Evolutionary conservation across 768 basidiomycete species (phyloP), one percentile per base, ranked within the genome.

Genomic region (Lentinula raphanica): DNA sequence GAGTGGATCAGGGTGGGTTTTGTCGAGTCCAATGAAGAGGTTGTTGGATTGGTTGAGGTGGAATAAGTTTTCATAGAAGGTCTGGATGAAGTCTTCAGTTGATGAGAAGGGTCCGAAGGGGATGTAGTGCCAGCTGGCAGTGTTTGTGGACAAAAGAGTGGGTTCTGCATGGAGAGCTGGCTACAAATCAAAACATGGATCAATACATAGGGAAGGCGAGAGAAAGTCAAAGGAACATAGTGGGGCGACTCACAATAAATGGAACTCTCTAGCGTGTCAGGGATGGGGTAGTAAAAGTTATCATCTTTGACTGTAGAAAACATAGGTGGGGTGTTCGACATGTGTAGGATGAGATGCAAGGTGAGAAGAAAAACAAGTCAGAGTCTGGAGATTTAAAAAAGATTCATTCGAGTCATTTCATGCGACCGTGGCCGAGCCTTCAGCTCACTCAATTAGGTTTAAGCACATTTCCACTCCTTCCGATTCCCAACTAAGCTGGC

Each of bases 231-330:
- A n/a, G n/a, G n/a, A n/a, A n/a, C n/a, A n/a, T n/a, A n/a, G n/a
- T n/a, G n/a, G n/a, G n/a, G n/a, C n/a, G n/a, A 76, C 63, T 58
- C 6, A 81, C 80, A 38, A 78, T 66, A 66, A 85, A 85, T 1
- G 81, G 82, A 0, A 71, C 72, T 17, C 61, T 83, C 74, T 13
- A 85, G 67, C 6, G 48, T 59, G 19, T 73, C 66, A 2, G 74
- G 76, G 1, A 83, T 67, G 1, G 77, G 74, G 61, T 79, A 81
- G 59, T 76, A 79, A 63, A 85, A 83, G 58, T 85, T 81, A 57
- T 40, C 39, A 17, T 45, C 35, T 27, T 38, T 40, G 9, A 6
- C 11, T 38, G 51, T 21, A 12, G 31, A 35, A 6, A 55, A 27
- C 35, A 40, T 35, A 13, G 0, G n/a, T n/a, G n/a, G n/a, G n/a